phyloP scores from a whole-genome alignment of 768 basidiomycete species.

The Pseudohyphozyma bogoriensis region DNA sequence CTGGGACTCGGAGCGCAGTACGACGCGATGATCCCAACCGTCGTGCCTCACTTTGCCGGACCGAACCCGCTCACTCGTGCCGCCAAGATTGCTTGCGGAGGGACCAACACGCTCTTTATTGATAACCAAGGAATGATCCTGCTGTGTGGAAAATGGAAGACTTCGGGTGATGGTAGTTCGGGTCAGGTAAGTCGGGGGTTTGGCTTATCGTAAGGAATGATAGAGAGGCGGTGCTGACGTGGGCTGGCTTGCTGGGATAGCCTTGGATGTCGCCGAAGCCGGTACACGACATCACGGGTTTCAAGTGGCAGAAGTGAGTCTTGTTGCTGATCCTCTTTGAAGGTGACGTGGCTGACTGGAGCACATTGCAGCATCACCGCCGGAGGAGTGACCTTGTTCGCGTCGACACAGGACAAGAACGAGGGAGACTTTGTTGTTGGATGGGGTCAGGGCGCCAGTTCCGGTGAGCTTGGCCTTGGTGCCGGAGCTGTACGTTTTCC shows the following conservation, averaged over 20 bases:
- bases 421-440: constrained; percentile 59
- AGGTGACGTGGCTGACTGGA: too few relatives aligned
- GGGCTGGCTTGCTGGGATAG: neutral
- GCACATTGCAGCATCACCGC: too few relatives aligned
- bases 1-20: constrained; percentile 79
- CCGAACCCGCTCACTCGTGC: constrained; percentile 56
- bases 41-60: constrained; percentile 74
- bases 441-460: constrained; percentile 36
- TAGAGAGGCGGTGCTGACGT: neutral
- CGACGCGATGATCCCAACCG: constrained; percentile 66
- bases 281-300: constrained; percentile 49
- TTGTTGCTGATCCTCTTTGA: too few relatives aligned
- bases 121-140: constrained; percentile 63
- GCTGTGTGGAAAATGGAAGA: constrained; percentile 65
- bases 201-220: neutral
- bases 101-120: constrained; percentile 69
- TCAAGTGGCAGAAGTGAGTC: constrained; percentile 62
- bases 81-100: constrained; percentile 60
- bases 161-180: constrained; percentile 69
- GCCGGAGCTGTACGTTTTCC: constrained; percentile 36
- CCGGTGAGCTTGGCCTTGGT: constrained; percentile 70
- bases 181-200: constrained; percentile 12
- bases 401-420: constrained; percentile 61
- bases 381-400: constrained; percentile 84
- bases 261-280: constrained; percentile 24